A percentile compares a stretch with the other conserved stretches of the same genome.
Evolutionary conservation across 2,329 filamentous ascomycete species (phyloP).

Genomic region (Amylocarpus encephaloides): DNA sequence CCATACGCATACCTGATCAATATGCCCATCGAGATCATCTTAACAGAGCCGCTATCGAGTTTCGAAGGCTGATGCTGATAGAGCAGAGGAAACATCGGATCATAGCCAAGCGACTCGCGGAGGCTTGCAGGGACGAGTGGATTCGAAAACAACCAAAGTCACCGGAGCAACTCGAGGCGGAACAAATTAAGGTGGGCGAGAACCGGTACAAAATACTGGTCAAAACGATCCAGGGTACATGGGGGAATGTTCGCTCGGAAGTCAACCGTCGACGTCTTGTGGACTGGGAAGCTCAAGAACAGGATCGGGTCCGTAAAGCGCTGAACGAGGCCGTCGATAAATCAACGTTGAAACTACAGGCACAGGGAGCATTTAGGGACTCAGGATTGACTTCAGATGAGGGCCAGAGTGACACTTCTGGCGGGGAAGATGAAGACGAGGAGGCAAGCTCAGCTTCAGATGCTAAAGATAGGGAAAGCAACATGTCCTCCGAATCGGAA

Average conservation of each 20-base stretch:
- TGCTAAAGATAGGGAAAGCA: constrained; percentile 43
- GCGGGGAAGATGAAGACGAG: constrained; percentile 35
- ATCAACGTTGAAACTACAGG: constrained; percentile 62
- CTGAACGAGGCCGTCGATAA: constrained; percentile 68
- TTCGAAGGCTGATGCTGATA: constrained; percentile 70
- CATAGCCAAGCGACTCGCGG: constrained; percentile 73
- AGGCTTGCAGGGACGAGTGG: constrained; percentile 73
- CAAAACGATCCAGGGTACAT: constrained; percentile 48
- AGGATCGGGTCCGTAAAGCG: constrained; percentile 58
- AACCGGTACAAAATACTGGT: constrained; percentile 66
- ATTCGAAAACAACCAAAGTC: constrained; percentile 66
- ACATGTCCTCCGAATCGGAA: constrained; percentile 59
- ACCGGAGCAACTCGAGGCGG: constrained; percentile 72
- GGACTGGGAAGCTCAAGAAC: constrained; percentile 60
- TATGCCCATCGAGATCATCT: constrained; percentile 88
- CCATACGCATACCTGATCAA: constrained; percentile 66
- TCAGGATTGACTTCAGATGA: constrained; percentile 43
- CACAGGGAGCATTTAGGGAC: constrained; percentile 47
- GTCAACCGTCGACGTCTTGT: constrained; percentile 54
- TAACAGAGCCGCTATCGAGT: constrained; percentile 69
- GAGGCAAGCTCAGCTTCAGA: constrained; percentile 24
- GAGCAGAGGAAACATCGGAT: constrained; percentile 73
- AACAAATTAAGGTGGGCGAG: constrained; percentile 63
- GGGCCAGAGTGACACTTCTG: constrained; percentile 32
- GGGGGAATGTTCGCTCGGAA: constrained; percentile 58